Conservation (phyloP, 23 red algal genomes). For the Agarophyton chilense region DNA sequence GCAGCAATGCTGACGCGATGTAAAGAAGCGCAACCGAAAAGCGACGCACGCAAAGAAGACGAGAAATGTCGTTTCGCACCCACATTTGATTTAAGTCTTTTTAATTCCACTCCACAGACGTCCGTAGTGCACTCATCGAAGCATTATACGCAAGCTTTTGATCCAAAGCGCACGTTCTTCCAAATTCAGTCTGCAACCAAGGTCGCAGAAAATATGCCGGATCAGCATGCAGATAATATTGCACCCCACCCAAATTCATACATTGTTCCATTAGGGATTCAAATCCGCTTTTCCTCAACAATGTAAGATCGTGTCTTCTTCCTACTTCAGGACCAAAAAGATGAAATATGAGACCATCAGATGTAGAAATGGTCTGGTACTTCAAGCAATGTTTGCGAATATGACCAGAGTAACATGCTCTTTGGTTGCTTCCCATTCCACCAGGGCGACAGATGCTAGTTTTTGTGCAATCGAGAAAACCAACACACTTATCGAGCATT, state of each 20-base stretch:
- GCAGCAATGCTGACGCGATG: neutral
- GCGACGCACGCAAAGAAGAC: too few species aligned
- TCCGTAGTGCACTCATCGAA: too few species aligned
- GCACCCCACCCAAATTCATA: conserved; percentile 7
- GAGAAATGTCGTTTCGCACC: too few species aligned
- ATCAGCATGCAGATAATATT: neutral
- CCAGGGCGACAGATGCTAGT: conserved; percentile 27
- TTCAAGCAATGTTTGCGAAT: conserved; percentile 11
- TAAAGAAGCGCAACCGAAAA: conserved; percentile 5
- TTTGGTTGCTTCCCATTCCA: neutral
- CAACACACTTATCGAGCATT: too few species aligned
- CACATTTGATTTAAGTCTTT: too few species aligned
- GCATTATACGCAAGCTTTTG: too few species aligned
- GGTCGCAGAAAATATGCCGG: too few species aligned
- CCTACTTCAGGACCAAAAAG: too few species aligned
- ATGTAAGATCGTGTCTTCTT: conserved; percentile 24
- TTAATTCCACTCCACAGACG: too few species aligned
- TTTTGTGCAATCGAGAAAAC: too few species aligned
- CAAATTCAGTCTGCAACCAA: too few species aligned
- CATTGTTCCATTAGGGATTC: neutral
- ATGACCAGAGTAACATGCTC: conserved; percentile 42
- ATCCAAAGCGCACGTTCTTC: too few species aligned
- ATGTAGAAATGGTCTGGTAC: conserved; percentile 50
- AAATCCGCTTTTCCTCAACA: neutral
- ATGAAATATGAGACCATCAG: conserved; percentile 58